Conservation (phyloP, 768 basidiomycete genomes). For the Pisolithus tinctorius region DNA sequence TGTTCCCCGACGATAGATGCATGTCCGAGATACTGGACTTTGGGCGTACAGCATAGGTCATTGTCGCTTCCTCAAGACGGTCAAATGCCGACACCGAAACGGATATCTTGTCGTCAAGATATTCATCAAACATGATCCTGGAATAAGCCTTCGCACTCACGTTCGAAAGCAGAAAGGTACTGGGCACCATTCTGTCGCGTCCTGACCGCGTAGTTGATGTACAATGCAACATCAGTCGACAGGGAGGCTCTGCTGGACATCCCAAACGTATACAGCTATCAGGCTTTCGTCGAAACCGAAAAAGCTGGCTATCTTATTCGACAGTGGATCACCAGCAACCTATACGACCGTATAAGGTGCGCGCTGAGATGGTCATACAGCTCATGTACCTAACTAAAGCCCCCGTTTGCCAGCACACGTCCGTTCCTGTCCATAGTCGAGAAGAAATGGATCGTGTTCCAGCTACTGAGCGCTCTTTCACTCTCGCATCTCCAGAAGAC, state of each 20-base stretch:
- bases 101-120: constrained; percentile 89
- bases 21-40: too few species aligned
- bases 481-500: constrained; percentile 80
- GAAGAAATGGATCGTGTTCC: constrained; percentile 98
- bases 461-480: constrained; percentile 78
- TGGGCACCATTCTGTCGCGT: constrained; percentile 6
- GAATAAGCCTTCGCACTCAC: constrained; percentile 68
- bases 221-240: constrained; percentile 50
- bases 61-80: constrained; percentile 57
- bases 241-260: constrained; percentile 79
- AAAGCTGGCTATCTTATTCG: constrained; percentile 92
- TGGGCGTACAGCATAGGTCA: constrained; percentile 19
- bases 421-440: constrained; percentile 89
- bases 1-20: background rate
- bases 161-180: constrained; percentile 72
- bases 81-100: constrained; percentile 78
- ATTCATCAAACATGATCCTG: constrained; percentile 91
- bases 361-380: constrained; percentile 11
- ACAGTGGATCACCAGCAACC: constrained; percentile 90
- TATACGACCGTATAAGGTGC: constrained; percentile 96
- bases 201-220: background rate
- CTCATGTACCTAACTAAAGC: background rate
- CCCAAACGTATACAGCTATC: constrained; percentile 84
- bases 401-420: constrained; percentile 59
- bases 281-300: constrained; percentile 88